A percentile compares a stretch with the other conserved stretches of the same genome.
Conservation (phyloP, 139 green algal species). For the Chlamydomonas schloesseri region DNA sequence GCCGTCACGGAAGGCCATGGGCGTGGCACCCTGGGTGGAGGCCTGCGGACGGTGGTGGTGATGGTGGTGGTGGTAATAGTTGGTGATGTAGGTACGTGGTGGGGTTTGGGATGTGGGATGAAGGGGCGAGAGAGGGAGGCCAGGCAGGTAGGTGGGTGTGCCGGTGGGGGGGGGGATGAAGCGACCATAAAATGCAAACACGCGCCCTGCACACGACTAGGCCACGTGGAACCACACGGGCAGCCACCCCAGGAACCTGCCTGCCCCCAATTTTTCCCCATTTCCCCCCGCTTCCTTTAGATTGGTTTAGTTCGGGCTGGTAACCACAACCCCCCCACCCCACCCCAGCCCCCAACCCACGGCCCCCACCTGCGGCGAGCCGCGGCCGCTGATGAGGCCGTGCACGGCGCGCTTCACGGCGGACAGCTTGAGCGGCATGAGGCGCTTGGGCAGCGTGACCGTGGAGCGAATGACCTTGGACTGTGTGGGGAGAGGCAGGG, state of each 20-base stretch:
- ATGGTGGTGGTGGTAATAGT: no score
- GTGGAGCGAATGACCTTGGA: constrained; percentile 53
- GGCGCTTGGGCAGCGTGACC: constrained; percentile 70
- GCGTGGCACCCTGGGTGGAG: not conserved
- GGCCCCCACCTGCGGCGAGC: not conserved
- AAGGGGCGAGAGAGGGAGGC: not conserved
- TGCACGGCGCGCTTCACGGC: constrained; percentile 57
- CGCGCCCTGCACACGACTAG: no score
- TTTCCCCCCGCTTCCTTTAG: no score
- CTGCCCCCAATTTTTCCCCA: no score
- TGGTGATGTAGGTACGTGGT: not conserved
- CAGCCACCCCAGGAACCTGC: no score
- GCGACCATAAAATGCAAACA: no score
- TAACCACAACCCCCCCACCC: no score
- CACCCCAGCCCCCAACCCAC: not conserved
- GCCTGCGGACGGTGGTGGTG: not conserved
- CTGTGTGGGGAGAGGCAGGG: constrained; percentile 23
- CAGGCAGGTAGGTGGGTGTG: not conserved
- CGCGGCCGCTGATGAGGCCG: not conserved
- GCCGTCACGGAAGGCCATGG: constrained; percentile 16
- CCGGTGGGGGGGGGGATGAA: no score
- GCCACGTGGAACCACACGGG: no score
- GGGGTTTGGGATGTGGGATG: not conserved
- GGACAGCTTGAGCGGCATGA: constrained; percentile 69
- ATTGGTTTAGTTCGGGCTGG: no score